Percentiles rank a stretch among this genome's conserved stretches.
These are phyloP conservation scores for Melocanna baccifera DNA, from an alignment of 176 grass and related monocot species.

Conservation along the genomic window DNA sequence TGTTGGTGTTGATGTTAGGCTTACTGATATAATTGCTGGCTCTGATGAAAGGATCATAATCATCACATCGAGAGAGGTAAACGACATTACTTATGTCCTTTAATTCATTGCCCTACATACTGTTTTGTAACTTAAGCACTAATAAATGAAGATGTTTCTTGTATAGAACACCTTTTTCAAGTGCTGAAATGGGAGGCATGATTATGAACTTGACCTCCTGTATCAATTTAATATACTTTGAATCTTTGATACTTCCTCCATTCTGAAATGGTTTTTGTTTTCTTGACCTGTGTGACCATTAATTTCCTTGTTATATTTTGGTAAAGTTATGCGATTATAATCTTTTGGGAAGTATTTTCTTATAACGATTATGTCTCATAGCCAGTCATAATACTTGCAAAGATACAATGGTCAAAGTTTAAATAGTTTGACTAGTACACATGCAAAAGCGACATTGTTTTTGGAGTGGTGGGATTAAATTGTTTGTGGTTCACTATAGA, in stretches of 20 bases:
- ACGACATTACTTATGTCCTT: conserved; percentile 3
- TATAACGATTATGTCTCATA: background rate
- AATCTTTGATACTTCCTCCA: background rate
- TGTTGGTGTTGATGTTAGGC: conserved; percentile 81
- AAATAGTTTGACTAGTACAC: background rate
- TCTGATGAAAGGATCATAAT: conserved; percentile 74
- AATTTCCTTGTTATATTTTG: background rate
- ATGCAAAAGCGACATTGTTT: background rate
- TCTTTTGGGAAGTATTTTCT: background rate
- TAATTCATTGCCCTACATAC: background rate
- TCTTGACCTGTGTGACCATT: background rate
- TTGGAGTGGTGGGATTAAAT: background rate
- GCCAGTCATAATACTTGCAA: background rate
- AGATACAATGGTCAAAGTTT: background rate
- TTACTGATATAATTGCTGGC: conserved; percentile 67
- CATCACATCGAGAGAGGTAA: conserved; percentile 90
- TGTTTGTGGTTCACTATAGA: background rate
- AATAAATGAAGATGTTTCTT: background rate
- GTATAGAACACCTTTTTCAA: background rate
- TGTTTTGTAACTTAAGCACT: background rate
- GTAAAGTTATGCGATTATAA: background rate
- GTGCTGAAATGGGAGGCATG: background rate
- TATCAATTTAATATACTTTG: background rate
- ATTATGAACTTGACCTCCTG: background rate
- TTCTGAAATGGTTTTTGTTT: background rate